Evolutionary conservation across 2,329 filamentous ascomycete genomes (phyloP).

Genomic region (Fonsecaea pedrosoi): DNA sequence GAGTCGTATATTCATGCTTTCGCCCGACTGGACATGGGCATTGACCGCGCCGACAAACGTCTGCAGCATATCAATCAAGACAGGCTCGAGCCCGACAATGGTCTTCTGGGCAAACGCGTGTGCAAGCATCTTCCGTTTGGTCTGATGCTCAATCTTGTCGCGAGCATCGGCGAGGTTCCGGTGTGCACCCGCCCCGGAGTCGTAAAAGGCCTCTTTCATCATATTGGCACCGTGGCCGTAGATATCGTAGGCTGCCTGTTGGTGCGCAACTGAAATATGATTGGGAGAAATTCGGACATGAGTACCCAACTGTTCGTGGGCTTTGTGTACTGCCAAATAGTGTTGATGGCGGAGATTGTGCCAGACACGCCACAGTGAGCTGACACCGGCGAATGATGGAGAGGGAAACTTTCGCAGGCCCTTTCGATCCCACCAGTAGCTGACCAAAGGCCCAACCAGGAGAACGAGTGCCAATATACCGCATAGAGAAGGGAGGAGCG

Average conservation of each 20-base stretch:
- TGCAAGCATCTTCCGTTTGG: conserved; percentile 35
- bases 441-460: too few relatives aligned
- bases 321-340: conserved; percentile 36
- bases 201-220: conserved; percentile 49
- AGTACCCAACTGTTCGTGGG: conserved; percentile 38
- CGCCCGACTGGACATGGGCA: too few relatives aligned
- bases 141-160: conserved; percentile 37
- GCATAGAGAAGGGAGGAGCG: too few relatives aligned
- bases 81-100: conserved; percentile 34
- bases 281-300: conserved; percentile 58
- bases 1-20: conserved; percentile 27
- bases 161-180: conserved; percentile 34
- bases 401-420: conserved; percentile 27
- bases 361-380: conserved; percentile 36
- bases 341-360: conserved; percentile 37
- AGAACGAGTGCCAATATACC: too few relatives aligned
- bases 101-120: conserved; percentile 37
- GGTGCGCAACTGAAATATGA: conserved; percentile 56
- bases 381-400: conserved; percentile 25
- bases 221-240: conserved; percentile 53
- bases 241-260: conserved; percentile 50
- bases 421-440: conserved; percentile 9
- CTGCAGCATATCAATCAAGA: not conserved
- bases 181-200: conserved; percentile 35
- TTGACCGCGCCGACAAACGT: too few relatives aligned